Evolutionary conservation across 768 basidiomycete genomes (phyloP), one percentile per base, ranked within the genome.

Genomic region (Leucocoprinus birnbaumii): DNA sequence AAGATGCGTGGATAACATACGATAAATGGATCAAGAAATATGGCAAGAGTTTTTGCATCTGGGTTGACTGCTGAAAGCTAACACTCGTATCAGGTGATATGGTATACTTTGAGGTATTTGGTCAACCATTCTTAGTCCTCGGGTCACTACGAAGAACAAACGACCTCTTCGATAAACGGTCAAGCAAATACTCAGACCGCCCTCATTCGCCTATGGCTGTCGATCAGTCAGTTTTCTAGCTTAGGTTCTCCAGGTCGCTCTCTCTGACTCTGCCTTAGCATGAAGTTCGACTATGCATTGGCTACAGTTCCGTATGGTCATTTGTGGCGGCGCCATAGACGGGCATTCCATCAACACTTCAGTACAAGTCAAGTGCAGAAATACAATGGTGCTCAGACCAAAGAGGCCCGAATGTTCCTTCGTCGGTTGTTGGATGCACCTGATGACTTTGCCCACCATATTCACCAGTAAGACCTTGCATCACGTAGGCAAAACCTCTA

Each of bases 281-380:
- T 66, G 66, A 62, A 61, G 6, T 65, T 63, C 61, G 58, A 56
- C 26, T 58, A 63, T 46, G 57, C 59, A 7, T 56, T 66, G 21
- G 58, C 61, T 16, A 58, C 65, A 48, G 58, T 63, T 11, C 63
- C 65, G 1, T 69, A 69, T 51, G 64, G 61, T 6, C 56, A 65
- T 24, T 59, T 52, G 35, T 70, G 68, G 68, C 56, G 63, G 31
- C 59, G 63, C 18, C 66, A 62, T 53, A 63, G 68, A 26, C 62
- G 64, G 41, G 59, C 65, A 8, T 61, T 58, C 26, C 64, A 65
- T 4, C 62, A 65, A 53, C 61, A 61, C 3, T 58, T 70, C 48
- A 58, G 60, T 16, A 64, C 62, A 44, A 64, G 64, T 27, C 55
- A 52, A 13, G 60, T 64, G 1, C 53, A 59, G 21, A 54, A 61